Evolutionary conservation across 2,329 filamentous ascomycete genomes (phyloP), one percentile per base, ranked within the genome.

Genomic region (Apiospora malaysiana): DNA sequence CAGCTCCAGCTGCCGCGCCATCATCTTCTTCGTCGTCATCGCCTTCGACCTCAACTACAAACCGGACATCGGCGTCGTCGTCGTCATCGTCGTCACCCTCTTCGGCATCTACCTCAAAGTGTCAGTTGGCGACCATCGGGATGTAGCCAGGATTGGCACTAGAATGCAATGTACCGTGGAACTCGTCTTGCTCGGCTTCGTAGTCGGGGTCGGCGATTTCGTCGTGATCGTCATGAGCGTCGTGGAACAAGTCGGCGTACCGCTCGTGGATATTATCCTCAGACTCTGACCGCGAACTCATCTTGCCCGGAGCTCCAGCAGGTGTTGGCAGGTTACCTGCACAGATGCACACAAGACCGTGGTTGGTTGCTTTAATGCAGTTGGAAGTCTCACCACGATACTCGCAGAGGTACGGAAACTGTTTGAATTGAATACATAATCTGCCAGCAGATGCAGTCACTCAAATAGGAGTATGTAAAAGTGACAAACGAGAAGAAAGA

Each of bases 1-100:
- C 71, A 42, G 75, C 75, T 14, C 72, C 73, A 16, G 73, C 72
- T 6, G 72, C 73, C n/a, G 72, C 70, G 42, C 67, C 75, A 45
- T 76, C 75, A 37, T 68, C 75, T 43, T 73, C 74, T 27, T 75
- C 76, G 25, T 79, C 78, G 66, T 80, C 78, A 16, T 76, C 78
- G 68, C 77, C 76, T 63, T 77, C 76, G 25, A 81, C 74, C 37
- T 81, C 76, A 23, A 81, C 76, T 5, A 78, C 66, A 45, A 78
- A 75, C 18, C 77, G 74, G 47, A 79, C 37, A 16, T 76, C 73
- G 37, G 75, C 77, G n/a, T 78, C 78, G 68, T 78, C 77, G 25
- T 75, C 76, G 70, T 79, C 76, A 49, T 72, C 74, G 43, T 78
- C 42, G 21, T 75, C 73, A 25, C 72, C 2, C 37, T 7, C 77